phyloP scores from a whole-genome alignment of 228 moss, liverwort and hornwort species.

The Sphagnum fallax region DNA sequence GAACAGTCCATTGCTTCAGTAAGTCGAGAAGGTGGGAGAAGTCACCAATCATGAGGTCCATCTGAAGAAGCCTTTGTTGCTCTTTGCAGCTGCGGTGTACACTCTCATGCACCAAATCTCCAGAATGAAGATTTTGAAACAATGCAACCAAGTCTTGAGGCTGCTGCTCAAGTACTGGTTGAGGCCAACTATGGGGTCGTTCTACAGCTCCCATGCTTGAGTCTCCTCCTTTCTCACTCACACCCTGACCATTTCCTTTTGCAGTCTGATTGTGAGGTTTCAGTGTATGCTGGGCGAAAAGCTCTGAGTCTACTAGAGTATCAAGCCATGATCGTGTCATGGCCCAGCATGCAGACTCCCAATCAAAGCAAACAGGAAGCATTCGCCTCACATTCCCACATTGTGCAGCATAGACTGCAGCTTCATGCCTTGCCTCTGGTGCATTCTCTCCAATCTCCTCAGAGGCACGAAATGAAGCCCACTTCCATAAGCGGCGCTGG shows the following conservation, averaged over 20 bases:
- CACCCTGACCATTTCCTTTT: conserved; percentile 9
- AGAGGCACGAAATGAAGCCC: conserved; percentile 85
- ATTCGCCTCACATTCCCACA: conserved; percentile 91
- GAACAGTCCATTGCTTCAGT: conserved; percentile 84
- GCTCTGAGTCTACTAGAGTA: conserved; percentile 82
- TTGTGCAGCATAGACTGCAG: conserved; percentile 89
- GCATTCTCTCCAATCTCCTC: conserved; percentile 78
- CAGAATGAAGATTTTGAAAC: conserved; percentile 87
- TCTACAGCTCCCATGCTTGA: conserved; percentile 32
- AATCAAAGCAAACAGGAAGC: conserved; percentile 85
- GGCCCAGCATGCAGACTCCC: conserved; percentile 99
- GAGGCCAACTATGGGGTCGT: conserved; percentile 77
- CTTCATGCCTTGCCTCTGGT: conserved; percentile 86
- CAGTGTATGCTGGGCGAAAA: conserved; percentile 50
- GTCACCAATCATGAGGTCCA: conserved; percentile 93
- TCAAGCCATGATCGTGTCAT: conserved; percentile 83
- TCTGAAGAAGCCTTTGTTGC: conserved; percentile 81
- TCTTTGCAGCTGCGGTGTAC: conserved; percentile 91
- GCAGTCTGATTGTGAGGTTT: conserved; percentile 20
- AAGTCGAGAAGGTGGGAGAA: conserved; percentile 84
- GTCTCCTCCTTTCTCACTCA: conserved; percentile 18
- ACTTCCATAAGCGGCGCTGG: conserved; percentile 93
- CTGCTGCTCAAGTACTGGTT: conserved; percentile 80
- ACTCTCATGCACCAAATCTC: conserved; percentile 87
- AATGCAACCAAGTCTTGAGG: conserved; percentile 82